Conservation (phyloP, 345 rosid species). For the Gossypium herbaceum region DNA sequence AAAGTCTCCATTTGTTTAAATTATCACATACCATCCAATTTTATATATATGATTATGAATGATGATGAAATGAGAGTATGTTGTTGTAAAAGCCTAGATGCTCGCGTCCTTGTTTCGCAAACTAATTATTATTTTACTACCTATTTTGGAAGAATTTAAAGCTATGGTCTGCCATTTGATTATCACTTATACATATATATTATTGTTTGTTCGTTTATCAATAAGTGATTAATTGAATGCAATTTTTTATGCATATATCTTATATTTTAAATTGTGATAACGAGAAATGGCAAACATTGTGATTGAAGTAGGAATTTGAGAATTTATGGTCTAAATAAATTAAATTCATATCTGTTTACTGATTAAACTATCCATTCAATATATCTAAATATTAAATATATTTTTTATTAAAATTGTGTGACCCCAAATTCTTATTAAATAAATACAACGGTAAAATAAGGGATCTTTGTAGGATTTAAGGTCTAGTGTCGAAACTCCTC, state of each 20-base stretch:
- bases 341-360: too few relatives aligned
- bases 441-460: rapidly evolving
- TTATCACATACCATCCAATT: background rate
- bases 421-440: too few relatives aligned
- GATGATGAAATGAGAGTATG: background rate
- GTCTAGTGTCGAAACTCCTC: too few relatives aligned
- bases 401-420: too few relatives aligned
- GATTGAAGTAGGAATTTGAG: background rate
- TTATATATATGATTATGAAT: background rate
- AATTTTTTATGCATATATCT: too few relatives aligned
- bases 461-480: too few relatives aligned
- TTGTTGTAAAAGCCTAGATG: background rate
- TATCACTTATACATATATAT: background rate
- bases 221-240: background rate
- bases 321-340: background rate
- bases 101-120: background rate
- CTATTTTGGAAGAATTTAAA: constrained; percentile 2
- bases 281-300: background rate
- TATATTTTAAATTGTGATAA: too few relatives aligned
- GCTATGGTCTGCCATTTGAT: background rate
- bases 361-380: too few relatives aligned
- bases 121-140: background rate
- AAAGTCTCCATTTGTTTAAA: background rate
- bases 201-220: background rate
- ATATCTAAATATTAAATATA: too few relatives aligned